Base-by-base conservation (phyloP, 208 protist genomes). In the Angomonas ambiguus region DNA sequence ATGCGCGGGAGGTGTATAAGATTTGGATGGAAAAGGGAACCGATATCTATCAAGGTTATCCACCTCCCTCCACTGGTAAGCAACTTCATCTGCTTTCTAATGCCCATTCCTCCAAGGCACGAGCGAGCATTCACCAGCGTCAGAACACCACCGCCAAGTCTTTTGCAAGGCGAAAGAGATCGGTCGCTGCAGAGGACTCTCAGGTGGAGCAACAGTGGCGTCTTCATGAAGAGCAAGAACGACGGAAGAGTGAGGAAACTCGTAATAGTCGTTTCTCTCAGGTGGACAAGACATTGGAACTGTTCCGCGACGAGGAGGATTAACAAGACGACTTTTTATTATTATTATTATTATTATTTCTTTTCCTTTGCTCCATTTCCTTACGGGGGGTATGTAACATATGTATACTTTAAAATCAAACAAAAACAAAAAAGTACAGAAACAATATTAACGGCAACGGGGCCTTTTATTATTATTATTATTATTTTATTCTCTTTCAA, bases 11-110 rank as follows among this genome's bases (percentile, higher is more conserved):
- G 57, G 76, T 91, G 20, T 94, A 93, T 69, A 77, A 84, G 6
- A 57, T 96, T 10, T 96, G 91, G 87, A 74, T 74, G 1, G 83
- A 86, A n/a, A 58, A 67, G 35, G 74, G 82, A 63, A 88, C 93
- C 51, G 87, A 96, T 56, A 82, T 94, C 38, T 76, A 81, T 55
- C 74, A 84, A 38, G 79, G 79, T 13, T 79, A 83, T 57, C 28
- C 74, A 1, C 18, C 77, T 10, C 83, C 83, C 30, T 45, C 62
- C 20, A n/a, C 51, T 20, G 55, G 51, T 31, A 77, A 74, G 33
- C 67, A 72, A 34, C 63, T 85, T 33, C 65, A 76, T 13, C 24
- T 83, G 67, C 51, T 77, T 38, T 60, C 45, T 62, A 61, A 67
- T 32, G 35, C 62, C 22, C 74, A 67, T 51, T 62, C 65, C 16